Evolutionary conservation across 495 filamentous ascomycete genomes (phyloP).

Genomic region (Aspergillus nanangensis): DNA sequence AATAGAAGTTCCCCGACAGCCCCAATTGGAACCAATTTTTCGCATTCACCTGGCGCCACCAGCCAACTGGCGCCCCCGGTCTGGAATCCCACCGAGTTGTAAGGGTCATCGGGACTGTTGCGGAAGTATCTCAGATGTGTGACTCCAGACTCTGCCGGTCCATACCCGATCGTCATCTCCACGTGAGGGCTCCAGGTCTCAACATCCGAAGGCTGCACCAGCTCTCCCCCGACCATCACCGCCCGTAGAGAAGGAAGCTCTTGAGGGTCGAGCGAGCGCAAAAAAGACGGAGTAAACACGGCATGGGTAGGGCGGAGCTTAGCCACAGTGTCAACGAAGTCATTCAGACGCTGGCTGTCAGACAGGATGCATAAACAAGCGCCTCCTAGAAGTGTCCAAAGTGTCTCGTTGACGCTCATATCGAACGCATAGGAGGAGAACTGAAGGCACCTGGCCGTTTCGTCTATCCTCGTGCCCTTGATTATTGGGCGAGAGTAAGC

Average conservation of each 20-base stretch:
- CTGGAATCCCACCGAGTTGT: not conserved
- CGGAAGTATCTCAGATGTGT: not conserved
- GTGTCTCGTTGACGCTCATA: not conserved
- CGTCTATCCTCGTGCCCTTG: not conserved
- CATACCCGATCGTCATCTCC: not conserved
- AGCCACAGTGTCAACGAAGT: not conserved
- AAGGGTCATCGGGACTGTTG: not conserved
- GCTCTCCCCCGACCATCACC: not conserved
- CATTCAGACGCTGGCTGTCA: not conserved
- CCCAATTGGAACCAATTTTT: not conserved
- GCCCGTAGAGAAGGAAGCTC: not conserved
- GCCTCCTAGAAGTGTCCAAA: not conserved
- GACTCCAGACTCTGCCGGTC: not conserved
- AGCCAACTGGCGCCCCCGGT: not conserved
- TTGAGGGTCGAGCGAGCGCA: not conserved
- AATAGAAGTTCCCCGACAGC: not conserved
- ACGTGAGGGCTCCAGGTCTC: not conserved
- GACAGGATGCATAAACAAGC: not conserved
- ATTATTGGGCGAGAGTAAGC: not conserved
- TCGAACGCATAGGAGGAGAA: not conserved
- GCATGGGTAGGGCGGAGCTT: not conserved
- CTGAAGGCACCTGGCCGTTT: not conserved
- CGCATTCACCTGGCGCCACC: not conserved
- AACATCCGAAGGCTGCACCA: not conserved
- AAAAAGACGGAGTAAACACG: not conserved